A percentile compares a stretch with the other conserved stretches of the same genome.
Evolutionary conservation across 2,329 filamentous ascomycete genomes (phyloP).

Genomic region (Cladosporium sp.): DNA sequence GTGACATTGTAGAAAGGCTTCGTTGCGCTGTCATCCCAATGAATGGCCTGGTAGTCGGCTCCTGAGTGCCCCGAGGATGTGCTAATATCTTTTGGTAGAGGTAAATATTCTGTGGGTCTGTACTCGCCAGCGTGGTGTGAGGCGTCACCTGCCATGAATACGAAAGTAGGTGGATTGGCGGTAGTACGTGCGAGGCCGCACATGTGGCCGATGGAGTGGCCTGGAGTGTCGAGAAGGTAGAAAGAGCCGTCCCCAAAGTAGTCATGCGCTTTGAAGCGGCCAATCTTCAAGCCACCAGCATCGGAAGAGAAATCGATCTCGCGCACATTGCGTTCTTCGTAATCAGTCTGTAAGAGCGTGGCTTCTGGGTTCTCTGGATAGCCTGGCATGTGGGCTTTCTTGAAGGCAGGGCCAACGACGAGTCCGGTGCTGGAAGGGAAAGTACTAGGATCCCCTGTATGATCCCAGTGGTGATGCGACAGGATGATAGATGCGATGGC

Average conservation of each 20-base stretch:
- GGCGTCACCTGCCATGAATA: conserved; percentile 49
- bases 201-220: conserved; percentile 51
- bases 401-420: conserved; percentile 48
- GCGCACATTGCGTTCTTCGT: conserved; percentile 34
- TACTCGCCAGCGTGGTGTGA: conserved; percentile 35
- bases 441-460: conserved; percentile 39
- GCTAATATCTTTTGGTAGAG: conserved; percentile 33
- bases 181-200: conserved; percentile 46
- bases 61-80: conserved; percentile 35
- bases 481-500: conserved; percentile 31
- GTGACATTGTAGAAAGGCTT: conserved; percentile 36
- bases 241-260: conserved; percentile 56
- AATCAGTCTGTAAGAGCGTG: conserved; percentile 39
- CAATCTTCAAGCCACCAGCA: conserved; percentile 37
- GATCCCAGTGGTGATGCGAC: conserved; percentile 36
- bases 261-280: conserved; percentile 46
- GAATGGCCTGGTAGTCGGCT: conserved; percentile 37
- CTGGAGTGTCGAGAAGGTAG: conserved; percentile 52
- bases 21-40: conserved; percentile 31
- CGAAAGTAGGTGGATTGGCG: conserved; percentile 36
- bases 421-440: conserved; percentile 42
- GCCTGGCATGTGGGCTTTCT: conserved; percentile 38
- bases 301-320: conserved; percentile 35
- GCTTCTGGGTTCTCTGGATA: conserved; percentile 41
- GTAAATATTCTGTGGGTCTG: conserved; percentile 40